Percentiles rank a stretch among this genome's conserved stretches.
These are phyloP conservation scores for Populus hybrid DNA, from an alignment of 441 rosid species.

Conservation along the genomic window DNA sequence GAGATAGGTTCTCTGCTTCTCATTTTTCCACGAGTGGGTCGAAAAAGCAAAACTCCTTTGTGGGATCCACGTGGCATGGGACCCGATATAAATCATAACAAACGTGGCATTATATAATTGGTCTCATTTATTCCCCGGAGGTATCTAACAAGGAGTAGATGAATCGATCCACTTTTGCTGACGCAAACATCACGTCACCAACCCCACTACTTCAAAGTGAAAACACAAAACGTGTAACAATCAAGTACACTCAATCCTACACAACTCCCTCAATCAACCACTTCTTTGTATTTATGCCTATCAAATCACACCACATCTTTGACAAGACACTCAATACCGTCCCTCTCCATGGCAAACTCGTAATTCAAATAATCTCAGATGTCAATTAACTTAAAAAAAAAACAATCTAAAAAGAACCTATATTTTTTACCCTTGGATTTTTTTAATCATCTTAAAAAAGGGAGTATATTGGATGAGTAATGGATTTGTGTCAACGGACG, in stretches of 20 bases:
- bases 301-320: neutral
- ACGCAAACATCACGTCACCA: neutral
- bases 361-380: no score
- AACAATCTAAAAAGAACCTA: neutral
- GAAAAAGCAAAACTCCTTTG: neutral
- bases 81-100: neutral
- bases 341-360: neutral
- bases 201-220: neutral
- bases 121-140: neutral
- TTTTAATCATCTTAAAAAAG: no score
- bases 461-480: neutral
- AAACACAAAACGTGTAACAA: neutral
- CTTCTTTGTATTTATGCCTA: neutral
- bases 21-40: neutral
- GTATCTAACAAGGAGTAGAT: neutral
- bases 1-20: neutral
- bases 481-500: slow-evolving; percentile 41
- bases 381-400: neutral
- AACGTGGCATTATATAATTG: neutral
- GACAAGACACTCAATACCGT: neutral
- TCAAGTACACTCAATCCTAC: neutral
- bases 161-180: neutral
- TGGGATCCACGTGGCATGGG: neutral
- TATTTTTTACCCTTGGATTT: neutral
- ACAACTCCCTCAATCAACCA: neutral